phyloP scores from a whole-genome alignment of 208 protist genomes.

The Borovskyia barvae region DNA sequence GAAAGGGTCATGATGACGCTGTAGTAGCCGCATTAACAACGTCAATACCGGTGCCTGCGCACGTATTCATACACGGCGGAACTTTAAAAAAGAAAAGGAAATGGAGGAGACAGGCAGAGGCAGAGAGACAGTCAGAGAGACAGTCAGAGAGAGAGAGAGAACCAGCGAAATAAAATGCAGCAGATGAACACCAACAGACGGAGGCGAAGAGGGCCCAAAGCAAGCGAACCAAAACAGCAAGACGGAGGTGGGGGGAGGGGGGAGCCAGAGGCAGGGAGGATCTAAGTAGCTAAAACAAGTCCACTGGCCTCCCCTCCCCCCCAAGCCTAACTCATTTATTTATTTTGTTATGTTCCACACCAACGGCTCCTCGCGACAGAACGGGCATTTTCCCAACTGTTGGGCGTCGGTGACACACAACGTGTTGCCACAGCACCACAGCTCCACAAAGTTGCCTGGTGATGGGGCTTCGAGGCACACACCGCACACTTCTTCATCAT shows the following conservation, averaged over 20 bases:
- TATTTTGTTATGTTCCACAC: constrained; percentile 78
- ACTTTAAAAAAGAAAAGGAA: background rate
- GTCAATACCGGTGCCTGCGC: no score
- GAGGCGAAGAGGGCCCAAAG: background rate
- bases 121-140: background rate
- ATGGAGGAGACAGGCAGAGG: background rate
- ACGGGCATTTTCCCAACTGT: constrained; percentile 74
- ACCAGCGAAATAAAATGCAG: background rate
- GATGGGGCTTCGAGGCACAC: constrained; percentile 74
- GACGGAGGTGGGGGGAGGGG: background rate
- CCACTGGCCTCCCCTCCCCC: background rate
- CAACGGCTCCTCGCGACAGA: constrained; percentile 79
- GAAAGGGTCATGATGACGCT: no score
- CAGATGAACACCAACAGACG: background rate
- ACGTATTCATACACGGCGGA: background rate
- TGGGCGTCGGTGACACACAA: constrained; percentile 80
- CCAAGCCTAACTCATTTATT: background rate
- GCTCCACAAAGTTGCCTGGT: constrained; percentile 54
- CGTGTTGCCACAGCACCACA: constrained; percentile 85
- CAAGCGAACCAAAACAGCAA: background rate
- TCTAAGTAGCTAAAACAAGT: background rate
- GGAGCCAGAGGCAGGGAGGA: background rate
- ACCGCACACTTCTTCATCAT: constrained; percentile 79
- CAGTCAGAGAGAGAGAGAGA: background rate
- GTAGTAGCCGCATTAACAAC: no score